phyloP scores from a whole-genome alignment of 192 early-diverging fungal species.

The Linnemannia hyalina region DNA sequence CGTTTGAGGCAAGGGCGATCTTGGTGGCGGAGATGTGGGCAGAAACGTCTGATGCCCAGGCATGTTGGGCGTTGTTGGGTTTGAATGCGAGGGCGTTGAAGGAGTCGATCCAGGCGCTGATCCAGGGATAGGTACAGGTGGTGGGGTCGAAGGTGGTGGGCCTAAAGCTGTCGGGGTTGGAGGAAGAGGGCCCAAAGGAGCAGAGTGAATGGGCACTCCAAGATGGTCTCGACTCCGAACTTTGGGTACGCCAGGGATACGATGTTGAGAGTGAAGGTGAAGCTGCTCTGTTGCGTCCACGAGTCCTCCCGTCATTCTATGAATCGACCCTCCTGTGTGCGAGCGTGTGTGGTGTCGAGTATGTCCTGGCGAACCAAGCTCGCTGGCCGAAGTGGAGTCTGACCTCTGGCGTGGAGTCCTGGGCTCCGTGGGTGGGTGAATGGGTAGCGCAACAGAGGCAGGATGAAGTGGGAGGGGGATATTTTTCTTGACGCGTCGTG shows the following conservation, averaged over 20 bases:
- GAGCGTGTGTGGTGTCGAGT: slow-evolving; percentile 39
- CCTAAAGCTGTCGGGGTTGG: slow-evolving; percentile 37
- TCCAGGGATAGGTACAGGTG: slow-evolving; percentile 21
- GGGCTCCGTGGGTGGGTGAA: slow-evolving; percentile 21
- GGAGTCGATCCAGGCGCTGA: slow-evolving; percentile 22
- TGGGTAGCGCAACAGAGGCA: background rate
- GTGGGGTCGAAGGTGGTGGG: slow-evolving; percentile 28
- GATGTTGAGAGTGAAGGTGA: slow-evolving; percentile 41
- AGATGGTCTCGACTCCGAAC: slow-evolving; percentile 50
- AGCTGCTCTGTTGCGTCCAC: slow-evolving; percentile 30
- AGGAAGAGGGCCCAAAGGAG: slow-evolving; percentile 40
- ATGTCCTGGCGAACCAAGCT: slow-evolving; percentile 26
- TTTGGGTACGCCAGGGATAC: slow-evolving; percentile 27
- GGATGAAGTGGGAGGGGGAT: slow-evolving; percentile 43
- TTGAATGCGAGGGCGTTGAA: slow-evolving; percentile 35
- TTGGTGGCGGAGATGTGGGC: slow-evolving; percentile 42
- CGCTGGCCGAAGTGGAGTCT: slow-evolving; percentile 38
- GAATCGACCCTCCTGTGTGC: slow-evolving; percentile 46
- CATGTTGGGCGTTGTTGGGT: slow-evolving; percentile 34
- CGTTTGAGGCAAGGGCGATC: slow-evolving; percentile 20
- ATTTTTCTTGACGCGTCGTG: slow-evolving; percentile 41
- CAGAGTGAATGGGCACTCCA: slow-evolving; percentile 32
- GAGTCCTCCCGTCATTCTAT: slow-evolving; percentile 32
- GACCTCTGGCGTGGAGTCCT: slow-evolving; percentile 48
- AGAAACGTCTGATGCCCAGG: slow-evolving; percentile 25